A percentile compares a stretch with the other conserved stretches of the same genome.
phyloP scores from a whole-genome alignment of 306 rosid genomes.

The Comarum palustre region DNA sequence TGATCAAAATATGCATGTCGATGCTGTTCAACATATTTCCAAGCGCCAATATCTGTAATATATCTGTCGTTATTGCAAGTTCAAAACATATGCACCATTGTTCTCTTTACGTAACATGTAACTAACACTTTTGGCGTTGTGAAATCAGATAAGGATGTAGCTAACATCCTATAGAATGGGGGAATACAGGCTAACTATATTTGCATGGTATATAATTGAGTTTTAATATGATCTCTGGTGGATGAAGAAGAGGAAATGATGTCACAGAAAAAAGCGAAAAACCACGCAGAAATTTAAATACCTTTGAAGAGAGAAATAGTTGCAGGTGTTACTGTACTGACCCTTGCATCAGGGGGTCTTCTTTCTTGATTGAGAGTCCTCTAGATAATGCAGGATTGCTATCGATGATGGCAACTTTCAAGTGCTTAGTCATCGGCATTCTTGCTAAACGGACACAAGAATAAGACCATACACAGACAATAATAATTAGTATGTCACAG shows the following conservation, averaged over 20 bases:
- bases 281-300: conserved; percentile 21
- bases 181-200: background rate
- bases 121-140: background rate
- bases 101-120: conserved; percentile 13
- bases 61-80: conserved; percentile 23
- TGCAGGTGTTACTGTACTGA: conserved; percentile 89
- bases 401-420: conserved; percentile 89
- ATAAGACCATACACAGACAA: conserved; percentile 11
- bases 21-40: conserved; percentile 76
- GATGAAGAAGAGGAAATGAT: background rate
- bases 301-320: conserved; percentile 82
- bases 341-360: conserved; percentile 90
- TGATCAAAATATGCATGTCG: conserved; percentile 85
- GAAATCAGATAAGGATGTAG: background rate
- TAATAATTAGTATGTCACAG: background rate
- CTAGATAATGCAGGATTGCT: conserved; percentile 74
- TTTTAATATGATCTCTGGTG: background rate
- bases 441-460: conserved; percentile 55
- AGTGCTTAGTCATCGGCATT: conserved; percentile 82
- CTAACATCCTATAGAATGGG: background rate
- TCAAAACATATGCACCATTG: background rate
- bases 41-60: conserved; percentile 77
- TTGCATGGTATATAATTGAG: background rate
- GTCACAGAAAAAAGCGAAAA: background rate
- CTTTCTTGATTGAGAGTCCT: conserved; percentile 54